Evolutionary conservation across 2,329 filamentous ascomycete species (phyloP), one percentile per base, ranked within the genome.

Genomic region (Trichoderma endophyticum): DNA sequence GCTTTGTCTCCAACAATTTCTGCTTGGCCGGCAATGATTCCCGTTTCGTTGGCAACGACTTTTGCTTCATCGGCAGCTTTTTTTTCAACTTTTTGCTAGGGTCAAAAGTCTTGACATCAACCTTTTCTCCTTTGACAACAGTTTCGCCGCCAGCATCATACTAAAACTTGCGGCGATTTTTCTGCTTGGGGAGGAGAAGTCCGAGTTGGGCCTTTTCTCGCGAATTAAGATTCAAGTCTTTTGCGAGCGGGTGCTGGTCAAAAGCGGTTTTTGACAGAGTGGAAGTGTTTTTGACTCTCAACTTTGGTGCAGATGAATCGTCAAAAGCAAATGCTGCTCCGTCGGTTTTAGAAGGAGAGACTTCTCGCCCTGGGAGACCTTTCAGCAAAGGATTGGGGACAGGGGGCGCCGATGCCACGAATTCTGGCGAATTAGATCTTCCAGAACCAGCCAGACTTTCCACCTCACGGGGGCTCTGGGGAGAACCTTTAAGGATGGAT

Each of bases 331-430:
- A 81, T 3, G 76, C 76, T 15, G 80, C 79, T 5, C 78, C 78
- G 34, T 84, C 81, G 2, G 81, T 83, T 63, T 80, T 82, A 15
- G 82, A 79, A 4, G 77, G 77, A 0, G 81, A 81, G 11, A 83
- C 73, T 66, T 84, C 82, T 67, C 82, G 78, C 2, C 82, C 82
- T 1, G 82, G 82, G 70, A 82, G 79, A 6, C 82, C 81, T 64
- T 73, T 77, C 11, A 83, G 77, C 0, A 83, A 77, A 87, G 82
- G 95, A 36, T 78, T 76, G 0, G 76, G 76, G 8, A 74, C 72
- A 5, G 74, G 64, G 26, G 74, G 72, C 0, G 72, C 70, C 1
- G 74, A 71, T 3, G 68, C 64, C 24, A 70, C 63, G 12, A 48
- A 65, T 24, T 66, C 48, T 34, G 51, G 62, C 21, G 71, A 72